Evolutionary conservation across 208 protist genomes (phyloP).

Genomic region (Leishmania mexicana): DNA sequence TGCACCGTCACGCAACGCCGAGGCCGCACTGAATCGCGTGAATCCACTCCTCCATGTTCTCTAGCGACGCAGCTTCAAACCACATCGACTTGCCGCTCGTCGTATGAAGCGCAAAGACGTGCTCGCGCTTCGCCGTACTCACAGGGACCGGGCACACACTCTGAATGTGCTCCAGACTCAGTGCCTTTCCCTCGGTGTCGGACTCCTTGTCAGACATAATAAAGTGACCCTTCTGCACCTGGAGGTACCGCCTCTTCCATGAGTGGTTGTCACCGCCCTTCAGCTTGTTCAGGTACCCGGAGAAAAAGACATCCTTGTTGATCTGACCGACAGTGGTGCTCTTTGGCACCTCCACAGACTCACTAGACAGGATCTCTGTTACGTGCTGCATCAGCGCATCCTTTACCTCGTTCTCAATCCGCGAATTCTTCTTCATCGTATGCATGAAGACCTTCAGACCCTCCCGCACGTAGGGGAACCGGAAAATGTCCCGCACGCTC

Average conservation of each 20-base stretch:
- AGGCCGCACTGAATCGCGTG: conserved; percentile 73
- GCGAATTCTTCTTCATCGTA: conserved; percentile 79
- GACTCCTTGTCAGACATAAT: conserved; percentile 76
- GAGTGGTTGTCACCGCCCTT: conserved; percentile 61
- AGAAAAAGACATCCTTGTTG: conserved; percentile 70
- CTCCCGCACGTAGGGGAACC: conserved; percentile 74
- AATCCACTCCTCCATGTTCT: conserved; percentile 85
- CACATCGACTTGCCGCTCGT: conserved; percentile 87
- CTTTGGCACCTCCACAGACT: conserved; percentile 29
- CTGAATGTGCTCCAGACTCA: conserved; percentile 82
- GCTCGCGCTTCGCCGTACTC: conserved; percentile 58
- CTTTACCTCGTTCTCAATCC: conserved; percentile 68
- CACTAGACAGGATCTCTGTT: conserved; percentile 66
- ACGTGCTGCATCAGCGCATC: conserved; percentile 62
- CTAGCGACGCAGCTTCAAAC: conserved; percentile 72
- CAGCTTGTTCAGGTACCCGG: conserved; percentile 75
- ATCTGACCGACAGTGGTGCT: conserved; percentile 62
- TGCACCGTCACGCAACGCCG: conserved; percentile 54
- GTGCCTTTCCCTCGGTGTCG: conserved; percentile 73
- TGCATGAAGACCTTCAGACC: conserved; percentile 85
- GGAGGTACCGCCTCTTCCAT: conserved; percentile 78
- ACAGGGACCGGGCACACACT: conserved; percentile 74
- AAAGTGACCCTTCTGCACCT: conserved; percentile 70
- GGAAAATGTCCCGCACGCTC: conserved; percentile 72
- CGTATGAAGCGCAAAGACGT: conserved; percentile 85